Evolutionary conservation across 768 basidiomycete genomes (phyloP).

Genomic region (Phylloporus sp.): DNA sequence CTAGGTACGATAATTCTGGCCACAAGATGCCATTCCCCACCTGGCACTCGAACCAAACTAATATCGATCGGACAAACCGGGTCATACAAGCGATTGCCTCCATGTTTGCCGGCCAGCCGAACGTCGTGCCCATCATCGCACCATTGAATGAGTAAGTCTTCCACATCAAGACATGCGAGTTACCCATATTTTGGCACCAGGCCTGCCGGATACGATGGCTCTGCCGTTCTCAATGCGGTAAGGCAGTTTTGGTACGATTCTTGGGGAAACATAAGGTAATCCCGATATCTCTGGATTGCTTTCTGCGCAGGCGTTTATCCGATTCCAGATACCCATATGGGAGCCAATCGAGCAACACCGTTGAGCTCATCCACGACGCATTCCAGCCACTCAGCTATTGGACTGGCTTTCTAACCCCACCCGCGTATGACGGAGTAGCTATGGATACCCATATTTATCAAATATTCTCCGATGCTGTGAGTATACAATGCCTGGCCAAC

Average conservation of each 20-base stretch:
- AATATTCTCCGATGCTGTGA: conserved; percentile 57
- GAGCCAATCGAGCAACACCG: conserved; percentile 46
- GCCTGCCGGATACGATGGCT: conserved; percentile 66
- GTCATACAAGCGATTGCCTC: conserved; percentile 60
- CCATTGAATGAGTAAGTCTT: conserved; percentile 68
- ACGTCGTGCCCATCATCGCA: conserved; percentile 63
- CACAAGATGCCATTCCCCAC: conserved; percentile 52
- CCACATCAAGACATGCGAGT: not conserved
- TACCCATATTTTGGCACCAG: conserved; percentile 32
- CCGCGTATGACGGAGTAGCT: conserved; percentile 57
- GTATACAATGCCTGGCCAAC: conserved; percentile 23
- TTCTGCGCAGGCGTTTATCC: conserved; percentile 1
- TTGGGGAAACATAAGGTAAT: conserved; percentile 65
- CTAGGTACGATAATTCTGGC: conserved; percentile 79
- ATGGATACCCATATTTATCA: conserved; percentile 82
- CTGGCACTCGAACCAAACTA: conserved; percentile 65
- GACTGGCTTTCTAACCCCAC: conserved; percentile 54
- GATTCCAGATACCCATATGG: conserved; percentile 37
- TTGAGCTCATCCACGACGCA: conserved; percentile 72
- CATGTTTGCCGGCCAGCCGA: conserved; percentile 49
- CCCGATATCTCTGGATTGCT: not conserved
- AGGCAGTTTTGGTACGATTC: conserved; percentile 69
- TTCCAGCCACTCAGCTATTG: conserved; percentile 73
- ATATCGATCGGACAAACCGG: conserved; percentile 61
- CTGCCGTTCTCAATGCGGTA: conserved; percentile 44